Evolutionary conservation across 331 rosid genomes (phyloP).

Genomic region (Stylosanthes scabra): DNA sequence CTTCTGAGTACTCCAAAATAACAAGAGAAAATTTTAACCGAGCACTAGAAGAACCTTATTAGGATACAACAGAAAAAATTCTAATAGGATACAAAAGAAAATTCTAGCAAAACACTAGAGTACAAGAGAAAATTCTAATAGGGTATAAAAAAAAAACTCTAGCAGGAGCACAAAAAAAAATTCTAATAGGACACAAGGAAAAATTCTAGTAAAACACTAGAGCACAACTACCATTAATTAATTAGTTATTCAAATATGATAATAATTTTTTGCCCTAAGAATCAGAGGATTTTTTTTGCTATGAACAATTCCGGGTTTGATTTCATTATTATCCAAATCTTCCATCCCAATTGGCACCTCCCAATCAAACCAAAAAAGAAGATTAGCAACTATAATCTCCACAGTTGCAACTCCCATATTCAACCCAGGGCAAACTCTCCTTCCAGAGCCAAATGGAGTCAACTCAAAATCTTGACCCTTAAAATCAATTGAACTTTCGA

Average conservation of each 20-base stretch:
- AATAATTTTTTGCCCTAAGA: background rate
- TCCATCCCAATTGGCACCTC: slow-evolving; percentile 31
- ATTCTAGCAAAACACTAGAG: no score
- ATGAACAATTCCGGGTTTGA: background rate
- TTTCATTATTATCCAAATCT: background rate
- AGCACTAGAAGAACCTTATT: no score
- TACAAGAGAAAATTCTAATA: no score
- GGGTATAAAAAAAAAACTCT: no score
- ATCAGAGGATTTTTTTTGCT: slow-evolving; percentile 14
- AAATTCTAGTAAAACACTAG: no score
- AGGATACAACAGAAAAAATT: no score
- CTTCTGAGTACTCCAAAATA: no score
- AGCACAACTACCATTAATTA: no score
- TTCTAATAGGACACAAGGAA: no score
- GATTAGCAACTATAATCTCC: slow-evolving; percentile 16
- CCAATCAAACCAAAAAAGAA: slow-evolving; percentile 30
- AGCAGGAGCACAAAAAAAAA: no score
- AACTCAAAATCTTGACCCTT: slow-evolving; percentile 29
- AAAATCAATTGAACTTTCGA: background rate
- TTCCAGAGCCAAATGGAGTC: slow-evolving; percentile 36
- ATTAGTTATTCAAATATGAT: background rate
- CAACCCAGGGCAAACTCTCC: slow-evolving; percentile 33
- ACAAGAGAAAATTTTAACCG: no score
- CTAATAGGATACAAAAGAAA: no score
- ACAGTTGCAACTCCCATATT: background rate